These are phyloP conservation scores for Rhodomyrtus tomentosa DNA, from an alignment of 345 rosid genomes.

Conservation along the genomic window DNA sequence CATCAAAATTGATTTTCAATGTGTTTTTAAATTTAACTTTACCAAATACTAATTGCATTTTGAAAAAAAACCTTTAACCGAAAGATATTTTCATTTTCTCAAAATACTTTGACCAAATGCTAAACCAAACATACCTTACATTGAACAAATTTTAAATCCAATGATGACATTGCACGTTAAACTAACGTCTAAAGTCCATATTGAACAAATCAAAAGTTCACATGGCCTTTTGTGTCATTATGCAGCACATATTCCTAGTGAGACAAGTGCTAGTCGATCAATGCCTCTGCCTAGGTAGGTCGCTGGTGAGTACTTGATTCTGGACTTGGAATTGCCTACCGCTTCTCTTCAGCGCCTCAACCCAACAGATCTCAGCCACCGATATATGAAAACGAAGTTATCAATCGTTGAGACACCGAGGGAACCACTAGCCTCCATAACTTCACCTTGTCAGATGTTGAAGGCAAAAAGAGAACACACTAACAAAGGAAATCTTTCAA, in stretches of 20 bases:
- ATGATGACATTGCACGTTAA: neutral
- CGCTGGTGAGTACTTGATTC: neutral
- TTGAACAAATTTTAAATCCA: neutral
- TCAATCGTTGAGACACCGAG: neutral
- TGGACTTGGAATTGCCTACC: neutral
- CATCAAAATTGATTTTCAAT: too few relatives aligned
- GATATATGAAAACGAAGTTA: neutral
- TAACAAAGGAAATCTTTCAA: neutral
- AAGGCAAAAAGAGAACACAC: neutral
- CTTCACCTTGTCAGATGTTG: neutral
- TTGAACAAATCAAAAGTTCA: neutral
- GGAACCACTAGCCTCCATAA: neutral
- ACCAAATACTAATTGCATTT: too few relatives aligned
- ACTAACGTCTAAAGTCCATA: fast-evolving
- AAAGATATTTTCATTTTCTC: too few relatives aligned
- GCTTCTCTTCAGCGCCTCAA: neutral
- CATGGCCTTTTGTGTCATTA: too few relatives aligned
- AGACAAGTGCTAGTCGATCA: too few relatives aligned
- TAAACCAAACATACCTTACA: too few relatives aligned
- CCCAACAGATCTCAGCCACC: neutral
- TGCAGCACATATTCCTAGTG: too few relatives aligned
- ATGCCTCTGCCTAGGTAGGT: fast-evolving
- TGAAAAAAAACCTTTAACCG: too few relatives aligned
- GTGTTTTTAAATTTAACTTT: too few relatives aligned
- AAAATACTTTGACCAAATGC: too few relatives aligned